phyloP scores from a whole-genome alignment of 2,329 filamentous ascomycete genomes.

The Trichoderma oligosporum region DNA sequence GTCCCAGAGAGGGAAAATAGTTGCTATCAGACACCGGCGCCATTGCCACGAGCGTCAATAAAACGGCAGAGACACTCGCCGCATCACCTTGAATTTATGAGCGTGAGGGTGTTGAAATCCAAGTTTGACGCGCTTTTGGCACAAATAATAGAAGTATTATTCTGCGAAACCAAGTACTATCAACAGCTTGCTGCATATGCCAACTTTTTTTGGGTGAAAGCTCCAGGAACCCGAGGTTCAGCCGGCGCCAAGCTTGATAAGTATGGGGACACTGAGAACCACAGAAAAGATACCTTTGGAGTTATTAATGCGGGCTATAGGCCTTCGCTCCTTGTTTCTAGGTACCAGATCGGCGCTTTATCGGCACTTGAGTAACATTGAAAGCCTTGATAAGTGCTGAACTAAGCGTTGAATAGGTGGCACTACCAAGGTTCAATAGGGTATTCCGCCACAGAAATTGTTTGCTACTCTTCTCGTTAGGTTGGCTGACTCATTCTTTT shows the following conservation, averaged over 20 bases:
- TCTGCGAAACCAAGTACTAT: slow-evolving; percentile 8
- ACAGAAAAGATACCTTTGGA: background rate
- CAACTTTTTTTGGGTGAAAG: slow-evolving; percentile 22
- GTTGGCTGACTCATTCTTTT: slow-evolving; percentile 1
- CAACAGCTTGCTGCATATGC: slow-evolving; percentile 18
- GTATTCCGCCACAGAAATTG: background rate
- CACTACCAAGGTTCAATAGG: background rate
- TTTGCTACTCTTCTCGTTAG: slow-evolving; percentile 18
- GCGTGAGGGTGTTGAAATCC: slow-evolving; percentile 27
- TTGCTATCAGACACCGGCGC: slow-evolving; percentile 64
- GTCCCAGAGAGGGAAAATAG: slow-evolving; percentile 81
- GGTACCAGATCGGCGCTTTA: slow-evolving; percentile 23
- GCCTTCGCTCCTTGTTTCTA: background rate
- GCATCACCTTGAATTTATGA: slow-evolving; percentile 35
- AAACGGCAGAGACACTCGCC: slow-evolving; percentile 36
- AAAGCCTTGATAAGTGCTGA: too few species aligned
- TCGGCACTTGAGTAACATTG: slow-evolving; percentile 17
- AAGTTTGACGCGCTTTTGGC: slow-evolving; percentile 14
- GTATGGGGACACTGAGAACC: background rate
- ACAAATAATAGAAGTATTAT: background rate
- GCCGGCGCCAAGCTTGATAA: background rate
- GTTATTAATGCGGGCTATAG: too few species aligned
- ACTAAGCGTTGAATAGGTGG: background rate
- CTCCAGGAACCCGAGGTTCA: slow-evolving; percentile 19
- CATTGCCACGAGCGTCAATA: slow-evolving; percentile 60